These are phyloP conservation scores for Capsicum rhomboideum DNA, from an alignment of 257 asterid species.

Conservation along the genomic window DNA sequence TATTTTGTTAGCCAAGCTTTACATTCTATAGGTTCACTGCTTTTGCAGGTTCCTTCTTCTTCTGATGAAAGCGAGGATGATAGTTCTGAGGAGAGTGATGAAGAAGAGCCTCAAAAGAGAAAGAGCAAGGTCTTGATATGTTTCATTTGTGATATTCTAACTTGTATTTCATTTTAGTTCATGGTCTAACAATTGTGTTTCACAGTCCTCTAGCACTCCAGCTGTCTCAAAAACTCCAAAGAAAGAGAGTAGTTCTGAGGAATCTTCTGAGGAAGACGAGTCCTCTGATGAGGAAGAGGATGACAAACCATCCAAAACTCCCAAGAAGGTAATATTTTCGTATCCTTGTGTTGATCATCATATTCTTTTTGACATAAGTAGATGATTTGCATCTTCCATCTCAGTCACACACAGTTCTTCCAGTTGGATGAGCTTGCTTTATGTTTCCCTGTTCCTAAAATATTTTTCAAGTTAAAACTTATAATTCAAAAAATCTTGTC, in stretches of 20 bases:
- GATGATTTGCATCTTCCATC: neutral
- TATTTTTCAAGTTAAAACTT: neutral
- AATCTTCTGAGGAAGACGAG: slow-evolving; percentile 37
- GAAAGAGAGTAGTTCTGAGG: slow-evolving; percentile 36
- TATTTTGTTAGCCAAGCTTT: neutral
- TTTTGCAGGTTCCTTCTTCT: neutral
- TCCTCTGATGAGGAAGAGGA: slow-evolving; percentile 53
- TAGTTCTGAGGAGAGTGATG: slow-evolving; percentile 42
- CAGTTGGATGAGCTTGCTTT: neutral
- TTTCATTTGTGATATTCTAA: neutral
- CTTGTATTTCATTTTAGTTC: neutral
- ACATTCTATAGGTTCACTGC: neutral
- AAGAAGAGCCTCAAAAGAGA: slow-evolving; percentile 44
- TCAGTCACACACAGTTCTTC: neutral
- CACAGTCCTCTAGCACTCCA: neutral
- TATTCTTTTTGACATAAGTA: neutral
- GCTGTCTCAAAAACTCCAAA: neutral
- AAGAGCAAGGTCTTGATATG: slow-evolving; percentile 28
- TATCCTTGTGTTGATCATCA: neutral
- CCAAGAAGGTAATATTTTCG: slow-evolving; percentile 23
- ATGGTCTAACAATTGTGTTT: neutral
- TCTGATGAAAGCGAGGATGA: slow-evolving; percentile 20
- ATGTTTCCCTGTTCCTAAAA: neutral
- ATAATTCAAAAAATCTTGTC: neutral
- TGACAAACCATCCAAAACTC: slow-evolving; percentile 25